Base-by-base conservation (phyloP, 1,284 basidiomycete species). In the Apiotrichum laibachii region DNA sequence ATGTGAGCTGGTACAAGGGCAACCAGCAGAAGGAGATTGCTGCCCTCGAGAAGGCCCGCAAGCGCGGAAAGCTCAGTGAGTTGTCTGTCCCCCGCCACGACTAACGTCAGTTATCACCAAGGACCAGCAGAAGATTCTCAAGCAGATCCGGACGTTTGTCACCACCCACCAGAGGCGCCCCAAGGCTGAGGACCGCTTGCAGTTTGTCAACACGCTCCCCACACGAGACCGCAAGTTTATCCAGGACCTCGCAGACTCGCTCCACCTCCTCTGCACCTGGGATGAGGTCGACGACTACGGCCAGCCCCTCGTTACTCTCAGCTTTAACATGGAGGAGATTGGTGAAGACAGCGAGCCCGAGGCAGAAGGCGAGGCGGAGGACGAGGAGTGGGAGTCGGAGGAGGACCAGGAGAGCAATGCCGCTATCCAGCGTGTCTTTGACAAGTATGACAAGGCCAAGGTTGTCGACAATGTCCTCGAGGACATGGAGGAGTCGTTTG, bases 271-370 rank as follows among this genome's bases (percentile, higher is more conserved):
- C 34, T 76, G 92, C 40, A 82, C 86, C 22, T 97, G 92, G 90
- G 93, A 96, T 72, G 92, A 94, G 70, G 92, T 86, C 64, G 88
- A 93, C 67, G 88, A 88, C 2, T 81, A 90, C 45, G 92, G 90
- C 58, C 84, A 87, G 70, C 71, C 73, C 13, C 59, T 81, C 22
- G 71, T 81, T 26, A 76, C 76, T 18, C 68, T 80, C 22, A 66
- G 60, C 78, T 89, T 72, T 86, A 85, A 57, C 80, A 83, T 81
- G 56, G 83, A 82, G 39, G 76, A 50, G 48, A 78, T 59, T 67
- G 80, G 50, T 12, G 71, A 62, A 19, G 70, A 57, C 8, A 52
- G 65, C 50, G 37, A 37, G 37, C 12, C 11, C 37, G 37, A 37
- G 15, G 52, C 51, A 34, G 68, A 66, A 8, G 72, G 63, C 15